Percentiles rank a stretch among this genome's conserved stretches.
Evolutionary conservation across 129 eudicot species (phyloP).

Genomic region (Helichrysum umbraculigerum): DNA sequence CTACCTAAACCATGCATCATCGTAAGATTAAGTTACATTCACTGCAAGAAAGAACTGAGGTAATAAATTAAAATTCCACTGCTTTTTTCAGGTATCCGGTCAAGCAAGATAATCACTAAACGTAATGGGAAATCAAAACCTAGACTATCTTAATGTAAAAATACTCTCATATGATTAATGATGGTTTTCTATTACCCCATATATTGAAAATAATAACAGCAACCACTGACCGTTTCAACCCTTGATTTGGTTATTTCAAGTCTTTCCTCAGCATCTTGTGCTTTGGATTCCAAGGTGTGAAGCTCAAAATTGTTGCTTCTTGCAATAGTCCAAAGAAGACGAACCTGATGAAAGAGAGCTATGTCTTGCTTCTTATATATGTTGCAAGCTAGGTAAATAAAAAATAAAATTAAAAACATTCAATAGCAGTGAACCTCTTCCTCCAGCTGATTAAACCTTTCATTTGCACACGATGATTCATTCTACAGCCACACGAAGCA

Average conservation of each 20-base stretch:
- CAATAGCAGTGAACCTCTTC: conserved; percentile 57
- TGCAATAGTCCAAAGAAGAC: conserved; percentile 64
- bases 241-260: conserved; percentile 47
- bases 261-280: conserved; percentile 62
- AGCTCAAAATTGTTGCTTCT: conserved; percentile 70
- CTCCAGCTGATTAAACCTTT: conserved; percentile 58
- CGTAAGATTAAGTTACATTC: too few species aligned
- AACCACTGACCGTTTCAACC: conserved; percentile 56
- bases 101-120: not conserved
- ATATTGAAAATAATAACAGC: not conserved
- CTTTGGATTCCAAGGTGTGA: conserved; percentile 52
- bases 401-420: not conserved
- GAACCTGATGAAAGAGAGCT: conserved; percentile 52
- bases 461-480: conserved; percentile 38
- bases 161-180: not conserved
- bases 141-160: not conserved
- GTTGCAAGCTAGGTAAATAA: conserved; percentile 14
- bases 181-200: not conserved
- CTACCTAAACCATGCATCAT: too few species aligned
- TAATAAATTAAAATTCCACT: not conserved
- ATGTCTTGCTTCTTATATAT: conserved; percentile 25
- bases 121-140: not conserved
- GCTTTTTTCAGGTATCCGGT: not conserved
- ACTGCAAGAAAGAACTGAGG: not conserved
- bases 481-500: conserved; percentile 40